Conservation (phyloP, 2,329 filamentous ascomycete species). For the Trichoderma semiorbis region DNA sequence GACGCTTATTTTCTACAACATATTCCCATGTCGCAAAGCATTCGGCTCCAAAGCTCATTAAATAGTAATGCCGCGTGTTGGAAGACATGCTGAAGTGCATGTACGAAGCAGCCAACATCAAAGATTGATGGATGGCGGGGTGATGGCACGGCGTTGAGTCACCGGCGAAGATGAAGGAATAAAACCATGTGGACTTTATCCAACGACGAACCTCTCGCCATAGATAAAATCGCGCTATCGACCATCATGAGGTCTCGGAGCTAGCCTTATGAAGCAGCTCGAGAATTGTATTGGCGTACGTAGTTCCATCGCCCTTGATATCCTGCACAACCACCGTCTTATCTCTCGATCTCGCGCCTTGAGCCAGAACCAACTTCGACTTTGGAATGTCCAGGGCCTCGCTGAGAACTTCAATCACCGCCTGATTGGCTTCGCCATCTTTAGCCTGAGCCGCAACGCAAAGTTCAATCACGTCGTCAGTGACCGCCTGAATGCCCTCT, state of each 20-base stretch:
- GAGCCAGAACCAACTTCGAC: constrained; percentile 59
- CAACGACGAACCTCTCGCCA: background rate
- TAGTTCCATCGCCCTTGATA: constrained; percentile 31
- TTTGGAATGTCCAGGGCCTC: constrained; percentile 59
- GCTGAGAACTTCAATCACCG: constrained; percentile 60
- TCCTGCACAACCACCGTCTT: constrained; percentile 54
- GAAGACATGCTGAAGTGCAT: background rate
- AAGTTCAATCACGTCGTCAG: constrained; percentile 56
- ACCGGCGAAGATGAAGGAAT: constrained; percentile 6
- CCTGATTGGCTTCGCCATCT: constrained; percentile 67
- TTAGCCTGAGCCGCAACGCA: constrained; percentile 63
- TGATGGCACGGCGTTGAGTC: constrained; percentile 7
- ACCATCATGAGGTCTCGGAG: constrained; percentile 3
- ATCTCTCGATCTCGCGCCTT: constrained; percentile 60
- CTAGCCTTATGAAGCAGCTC: constrained; percentile 29
- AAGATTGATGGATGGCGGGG: background rate
- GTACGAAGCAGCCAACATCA: background rate
- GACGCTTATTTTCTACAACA: background rate
- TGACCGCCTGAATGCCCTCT: constrained; percentile 57
- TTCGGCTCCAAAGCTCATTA: background rate
- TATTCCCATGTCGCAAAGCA: background rate
- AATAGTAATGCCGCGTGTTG: background rate
- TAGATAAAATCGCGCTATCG: background rate
- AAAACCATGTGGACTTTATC: background rate
- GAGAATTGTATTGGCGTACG: constrained; percentile 28